phyloP scores from a whole-genome alignment of 768 basidiomycete species.

The Coprinopsis cinerea region DNA sequence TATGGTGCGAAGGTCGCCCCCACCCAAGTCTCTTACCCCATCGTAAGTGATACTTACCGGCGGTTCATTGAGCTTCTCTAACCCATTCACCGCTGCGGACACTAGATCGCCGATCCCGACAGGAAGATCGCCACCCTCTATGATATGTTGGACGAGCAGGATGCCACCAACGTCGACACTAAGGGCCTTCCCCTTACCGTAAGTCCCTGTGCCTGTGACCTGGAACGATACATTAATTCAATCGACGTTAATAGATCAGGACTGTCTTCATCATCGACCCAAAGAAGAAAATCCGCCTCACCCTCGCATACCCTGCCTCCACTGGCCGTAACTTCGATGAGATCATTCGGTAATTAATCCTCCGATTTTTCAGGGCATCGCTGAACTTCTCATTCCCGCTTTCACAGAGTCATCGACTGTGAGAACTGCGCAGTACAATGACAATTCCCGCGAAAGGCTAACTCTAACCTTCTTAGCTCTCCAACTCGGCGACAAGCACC shows the following conservation, averaged over 20 bases:
- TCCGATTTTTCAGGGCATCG: neutral
- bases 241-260: slow-evolving; percentile 53
- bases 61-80: slow-evolving; percentile 2
- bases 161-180: slow-evolving; percentile 79
- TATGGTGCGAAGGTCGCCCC: slow-evolving; percentile 65
- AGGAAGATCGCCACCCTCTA: slow-evolving; percentile 81
- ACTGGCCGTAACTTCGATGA: slow-evolving; percentile 91
- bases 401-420: slow-evolving; percentile 68
- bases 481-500: slow-evolving; percentile 84
- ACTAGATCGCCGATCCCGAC: slow-evolving; percentile 86
- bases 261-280: slow-evolving; percentile 98
- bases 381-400: slow-evolving; percentile 5
- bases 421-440: slow-evolving; percentile 13
- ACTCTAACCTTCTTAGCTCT: slow-evolving; percentile 44
- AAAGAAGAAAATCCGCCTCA: slow-evolving; percentile 89
- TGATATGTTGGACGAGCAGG: slow-evolving; percentile 96
- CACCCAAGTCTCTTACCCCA: slow-evolving; percentile 85
- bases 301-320: slow-evolving; percentile 87
- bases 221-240: slow-evolving; percentile 8
- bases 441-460: slow-evolving; percentile 7
- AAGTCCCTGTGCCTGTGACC: slow-evolving; percentile 13
- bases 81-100: neutral
- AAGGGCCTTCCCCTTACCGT: slow-evolving; percentile 95
- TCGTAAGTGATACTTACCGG: slow-evolving; percentile 45
- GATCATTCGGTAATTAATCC: slow-evolving; percentile 37